These are phyloP conservation scores for Sporobolomyces pararoseus DNA, from an alignment of 768 basidiomycete genomes.

Conservation along the genomic window DNA sequence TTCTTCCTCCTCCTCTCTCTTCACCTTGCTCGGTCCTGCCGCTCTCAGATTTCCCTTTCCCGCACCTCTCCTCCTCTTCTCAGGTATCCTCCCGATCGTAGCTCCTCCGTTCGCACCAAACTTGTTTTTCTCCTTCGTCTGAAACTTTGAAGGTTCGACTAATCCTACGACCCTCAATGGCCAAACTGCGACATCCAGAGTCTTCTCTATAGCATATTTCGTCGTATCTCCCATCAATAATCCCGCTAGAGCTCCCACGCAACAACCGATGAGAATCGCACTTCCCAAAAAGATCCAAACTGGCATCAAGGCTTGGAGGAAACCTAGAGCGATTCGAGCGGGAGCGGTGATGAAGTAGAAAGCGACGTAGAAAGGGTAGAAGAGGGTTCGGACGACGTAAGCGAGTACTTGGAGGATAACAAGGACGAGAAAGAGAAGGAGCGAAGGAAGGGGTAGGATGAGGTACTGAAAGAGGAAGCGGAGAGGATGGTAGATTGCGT, in stretches of 20 bases:
- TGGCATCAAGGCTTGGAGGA: conserved; percentile 9
- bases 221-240: conserved; percentile 8
- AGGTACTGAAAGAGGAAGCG: conserved; percentile 26
- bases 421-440: conserved; percentile 7
- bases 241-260: conserved; percentile 6
- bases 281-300: conserved; percentile 16
- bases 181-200: neutral
- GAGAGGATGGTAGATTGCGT: conserved; percentile 27
- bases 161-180: conserved; percentile 11
- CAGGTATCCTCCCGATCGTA: neutral
- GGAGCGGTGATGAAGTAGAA: neutral
- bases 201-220: neutral
- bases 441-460: conserved; percentile 9
- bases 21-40: neutral
- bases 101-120: conserved; percentile 7
- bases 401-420: neutral
- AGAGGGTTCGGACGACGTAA: neutral
- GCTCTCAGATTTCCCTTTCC: neutral
- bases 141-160: conserved; percentile 4
- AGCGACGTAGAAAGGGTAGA: neutral
- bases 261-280: conserved; percentile 12
- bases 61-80: neutral
- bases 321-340: neutral
- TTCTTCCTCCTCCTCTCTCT: neutral
- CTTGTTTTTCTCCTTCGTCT: neutral